A percentile compares a stretch with the other conserved stretches of the same genome.
Conservation (phyloP, 768 basidiomycete genomes). For the Mycena filopes region DNA sequence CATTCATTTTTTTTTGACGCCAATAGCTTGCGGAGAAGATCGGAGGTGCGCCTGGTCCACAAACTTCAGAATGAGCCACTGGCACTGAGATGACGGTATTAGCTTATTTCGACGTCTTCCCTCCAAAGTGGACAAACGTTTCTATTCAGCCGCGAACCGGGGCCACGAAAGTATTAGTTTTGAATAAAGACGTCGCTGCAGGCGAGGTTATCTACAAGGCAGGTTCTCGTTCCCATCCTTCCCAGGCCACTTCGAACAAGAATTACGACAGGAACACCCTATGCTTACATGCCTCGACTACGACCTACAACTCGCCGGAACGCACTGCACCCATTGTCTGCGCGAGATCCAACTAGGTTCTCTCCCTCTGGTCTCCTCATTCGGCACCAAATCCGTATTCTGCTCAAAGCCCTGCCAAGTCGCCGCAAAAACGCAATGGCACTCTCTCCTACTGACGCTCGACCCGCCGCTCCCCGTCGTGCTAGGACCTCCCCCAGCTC, state of each 20-base stretch:
- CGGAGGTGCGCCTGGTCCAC: slow-evolving; percentile 28
- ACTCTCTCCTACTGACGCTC: slow-evolving; percentile 76
- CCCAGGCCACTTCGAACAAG: not conserved
- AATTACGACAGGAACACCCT: slow-evolving; percentile 71
- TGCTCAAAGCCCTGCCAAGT: slow-evolving; percentile 78
- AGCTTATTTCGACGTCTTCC: slow-evolving; percentile 86
- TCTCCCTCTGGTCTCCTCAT: slow-evolving; percentile 54
- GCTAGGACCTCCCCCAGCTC: slow-evolving; percentile 44
- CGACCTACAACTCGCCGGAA: slow-evolving; percentile 74
- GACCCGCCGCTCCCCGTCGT: slow-evolving; percentile 66
- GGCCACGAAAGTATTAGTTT: slow-evolving; percentile 66
- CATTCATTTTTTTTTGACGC: slow-evolving; percentile 22
- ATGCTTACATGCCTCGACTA: slow-evolving; percentile 76
- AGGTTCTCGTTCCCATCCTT: slow-evolving; percentile 14
- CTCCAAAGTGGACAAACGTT: slow-evolving; percentile 77
- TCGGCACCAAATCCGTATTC: slow-evolving; percentile 69
- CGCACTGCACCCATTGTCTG: slow-evolving; percentile 81
- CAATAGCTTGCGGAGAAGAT: slow-evolving; percentile 23
- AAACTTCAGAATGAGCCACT: slow-evolving; percentile 24
- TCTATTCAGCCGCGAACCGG: slow-evolving; percentile 57
- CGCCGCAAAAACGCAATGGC: slow-evolving; percentile 66
- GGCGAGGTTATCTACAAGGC: slow-evolving; percentile 87
- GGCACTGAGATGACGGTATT: slow-evolving; percentile 34
- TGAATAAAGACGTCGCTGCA: slow-evolving; percentile 70
- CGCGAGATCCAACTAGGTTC: slow-evolving; percentile 59